Evolutionary conservation across 2,329 filamentous ascomycete species (phyloP).

Genomic region (Drechslera avenae): DNA sequence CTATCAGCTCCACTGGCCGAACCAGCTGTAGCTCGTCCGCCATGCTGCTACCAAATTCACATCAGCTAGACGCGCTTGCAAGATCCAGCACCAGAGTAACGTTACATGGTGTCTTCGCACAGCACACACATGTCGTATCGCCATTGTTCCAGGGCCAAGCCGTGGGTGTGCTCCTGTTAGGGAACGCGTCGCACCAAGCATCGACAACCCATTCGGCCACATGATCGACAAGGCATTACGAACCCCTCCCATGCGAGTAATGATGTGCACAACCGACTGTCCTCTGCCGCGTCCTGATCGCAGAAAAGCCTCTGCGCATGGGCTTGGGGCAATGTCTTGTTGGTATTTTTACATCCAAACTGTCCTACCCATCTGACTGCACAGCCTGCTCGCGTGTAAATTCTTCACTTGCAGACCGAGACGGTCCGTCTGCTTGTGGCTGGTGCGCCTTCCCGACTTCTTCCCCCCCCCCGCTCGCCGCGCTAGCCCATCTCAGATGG

Average conservation of each 20-base stretch:
- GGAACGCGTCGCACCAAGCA: slow-evolving; percentile 8
- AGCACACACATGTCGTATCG: background rate
- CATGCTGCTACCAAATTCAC: slow-evolving; percentile 4
- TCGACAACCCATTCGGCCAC: slow-evolving; percentile 1
- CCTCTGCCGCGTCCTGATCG: slow-evolving; percentile 6
- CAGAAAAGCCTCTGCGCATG: background rate
- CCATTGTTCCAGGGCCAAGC: background rate
- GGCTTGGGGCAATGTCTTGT: too few relatives aligned
- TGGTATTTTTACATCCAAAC: too few relatives aligned
- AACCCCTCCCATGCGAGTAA: slow-evolving; percentile 9
- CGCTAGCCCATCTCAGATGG: too few relatives aligned
- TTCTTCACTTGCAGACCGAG: too few relatives aligned
- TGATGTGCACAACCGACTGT: slow-evolving; percentile 8
- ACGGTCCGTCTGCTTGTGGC: too few relatives aligned
- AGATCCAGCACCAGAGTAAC: slow-evolving; percentile 9
- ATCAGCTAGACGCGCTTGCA: background rate
- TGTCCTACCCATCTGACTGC: background rate
- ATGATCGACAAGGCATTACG: slow-evolving; percentile 14
- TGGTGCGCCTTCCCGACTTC: too few relatives aligned
- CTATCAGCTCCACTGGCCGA: slow-evolving; percentile 1
- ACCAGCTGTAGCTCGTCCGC: slow-evolving; percentile 10
- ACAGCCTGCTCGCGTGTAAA: too few relatives aligned
- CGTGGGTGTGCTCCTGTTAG: slow-evolving; percentile 3
- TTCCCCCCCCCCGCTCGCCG: too few relatives aligned
- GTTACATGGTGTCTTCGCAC: slow-evolving; percentile 17